phyloP scores from a whole-genome alignment of 306 rosid species.

The Amphicarpaea edgeworthii region DNA sequence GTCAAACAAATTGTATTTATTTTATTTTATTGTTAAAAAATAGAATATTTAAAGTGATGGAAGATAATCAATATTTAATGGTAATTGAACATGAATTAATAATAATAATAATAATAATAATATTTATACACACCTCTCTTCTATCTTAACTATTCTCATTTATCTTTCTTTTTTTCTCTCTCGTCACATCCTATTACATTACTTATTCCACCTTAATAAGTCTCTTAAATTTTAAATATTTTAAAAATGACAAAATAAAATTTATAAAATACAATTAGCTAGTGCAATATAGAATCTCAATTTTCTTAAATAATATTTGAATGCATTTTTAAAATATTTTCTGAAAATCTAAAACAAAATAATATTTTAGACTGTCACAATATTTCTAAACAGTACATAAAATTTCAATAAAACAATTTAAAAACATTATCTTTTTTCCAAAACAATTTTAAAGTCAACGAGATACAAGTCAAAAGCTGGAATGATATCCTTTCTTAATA shows the following conservation, averaged over 20 bases:
- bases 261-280: background rate
- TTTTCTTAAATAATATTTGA: conserved; percentile 8
- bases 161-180: background rate
- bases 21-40: background rate
- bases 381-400: background rate
- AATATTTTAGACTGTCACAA: background rate
- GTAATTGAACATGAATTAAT: background rate
- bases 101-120: too few relatives aligned
- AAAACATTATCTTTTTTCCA: background rate
- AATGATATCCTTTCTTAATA: background rate
- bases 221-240: background rate
- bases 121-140: background rate
- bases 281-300: background rate
- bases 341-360: background rate
- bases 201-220: background rate
- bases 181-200: background rate
- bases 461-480: background rate
- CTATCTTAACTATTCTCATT: too few relatives aligned
- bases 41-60: background rate
- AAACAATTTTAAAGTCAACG: background rate
- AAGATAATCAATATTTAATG: background rate
- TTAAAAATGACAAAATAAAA: background rate
- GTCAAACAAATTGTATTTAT: background rate
- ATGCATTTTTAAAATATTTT: background rate
- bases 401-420: background rate